Base-by-base conservation (phyloP, 305 asterid species). In the Fraxinus platypoda region DNA sequence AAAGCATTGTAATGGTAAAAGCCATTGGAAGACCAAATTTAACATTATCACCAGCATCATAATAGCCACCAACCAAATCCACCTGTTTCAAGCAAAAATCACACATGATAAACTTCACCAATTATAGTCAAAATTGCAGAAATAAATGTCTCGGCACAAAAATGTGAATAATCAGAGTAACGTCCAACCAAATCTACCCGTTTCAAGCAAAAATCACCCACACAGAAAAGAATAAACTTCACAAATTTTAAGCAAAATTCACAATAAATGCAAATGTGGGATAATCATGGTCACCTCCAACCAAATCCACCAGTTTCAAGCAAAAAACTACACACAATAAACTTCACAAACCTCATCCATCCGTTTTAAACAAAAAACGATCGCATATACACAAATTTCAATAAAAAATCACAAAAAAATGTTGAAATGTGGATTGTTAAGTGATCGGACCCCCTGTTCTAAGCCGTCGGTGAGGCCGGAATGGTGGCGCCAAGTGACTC, bases 391-490 rank as follows among this genome's bases (percentile, higher is more conserved):
- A 57, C 68, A 57, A 19, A 57, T 57, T 19, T 19, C 13, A 57
- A 57, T 57, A 0, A 0, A n/a, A n/a, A 6, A 1, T n/a, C 70
- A 19, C 30, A 25, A 64, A 64, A n/a, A 64, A 25, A 21, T 3
- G 73, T 64, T 64, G 73, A 64, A 64, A 25, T 64, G 34, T 11
- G 73, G 34, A 64, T 11, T 9, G 15, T 70, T 4, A 70, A 70
- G 23, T 28, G 75, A 70, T 11, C 75, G 3, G 21, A 95, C 98
- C 89, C 98, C 98, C 88, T 95, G 98, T 73, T 95, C 97, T 35
- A 95, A 92, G 77, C 99, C 99, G 85, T 95, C 99, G 82, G 95
- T 92, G 86, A 95, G 95, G 91, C 93, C 98, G 74, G 99, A 95
- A 83, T 95, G 99, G 85, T 92, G 95, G 35, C 99, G 94, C 99